These are phyloP conservation scores for Schizochytrium sp. DNA, from an alignment of 108 stramenopile species.

Conservation along the genomic window DNA sequence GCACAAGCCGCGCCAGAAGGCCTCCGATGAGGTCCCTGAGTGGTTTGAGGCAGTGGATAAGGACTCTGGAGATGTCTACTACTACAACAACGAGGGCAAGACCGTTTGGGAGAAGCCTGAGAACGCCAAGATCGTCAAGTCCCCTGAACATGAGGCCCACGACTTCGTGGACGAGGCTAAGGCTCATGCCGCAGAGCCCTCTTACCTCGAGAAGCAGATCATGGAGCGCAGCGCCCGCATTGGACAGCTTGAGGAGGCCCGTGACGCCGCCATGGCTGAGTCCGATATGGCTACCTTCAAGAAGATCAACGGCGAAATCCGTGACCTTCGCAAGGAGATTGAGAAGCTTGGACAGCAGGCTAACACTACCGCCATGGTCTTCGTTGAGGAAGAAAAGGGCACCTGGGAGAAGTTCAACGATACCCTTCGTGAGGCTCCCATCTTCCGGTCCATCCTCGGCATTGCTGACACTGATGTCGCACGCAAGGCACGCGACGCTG, in stretches of 20 bases:
- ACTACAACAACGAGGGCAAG: constrained; percentile 56
- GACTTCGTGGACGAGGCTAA: background rate
- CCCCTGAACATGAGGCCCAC: constrained; percentile 38
- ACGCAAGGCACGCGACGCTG: constrained; percentile 81
- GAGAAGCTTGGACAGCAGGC: constrained; percentile 34
- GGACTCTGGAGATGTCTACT: constrained; percentile 49
- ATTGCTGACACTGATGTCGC: constrained; percentile 23
- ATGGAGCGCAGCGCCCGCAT: constrained; percentile 8
- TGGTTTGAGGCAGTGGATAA: constrained; percentile 62
- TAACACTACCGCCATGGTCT: constrained; percentile 77
- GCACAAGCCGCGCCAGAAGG: constrained; percentile 5
- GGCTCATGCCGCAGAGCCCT: background rate
- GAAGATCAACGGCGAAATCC: constrained; percentile 44
- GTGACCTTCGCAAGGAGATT: constrained; percentile 49
- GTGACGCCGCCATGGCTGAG: constrained; percentile 58
- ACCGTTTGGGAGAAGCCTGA: constrained; percentile 59
- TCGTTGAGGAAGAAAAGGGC: constrained; percentile 88
- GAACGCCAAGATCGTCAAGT: constrained; percentile 37
- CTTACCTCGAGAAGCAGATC: constrained; percentile 25
- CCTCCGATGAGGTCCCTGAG: constrained; percentile 26
- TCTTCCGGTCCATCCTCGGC: constrained; percentile 79
- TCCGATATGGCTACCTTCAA: constrained; percentile 55
- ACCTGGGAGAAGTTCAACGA: constrained; percentile 94
- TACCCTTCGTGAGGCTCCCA: constrained; percentile 89
- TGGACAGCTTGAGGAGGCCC: constrained; percentile 9